Conservation (phyloP, 2,329 filamentous ascomycete species). For the Orbilia javanica region DNA sequence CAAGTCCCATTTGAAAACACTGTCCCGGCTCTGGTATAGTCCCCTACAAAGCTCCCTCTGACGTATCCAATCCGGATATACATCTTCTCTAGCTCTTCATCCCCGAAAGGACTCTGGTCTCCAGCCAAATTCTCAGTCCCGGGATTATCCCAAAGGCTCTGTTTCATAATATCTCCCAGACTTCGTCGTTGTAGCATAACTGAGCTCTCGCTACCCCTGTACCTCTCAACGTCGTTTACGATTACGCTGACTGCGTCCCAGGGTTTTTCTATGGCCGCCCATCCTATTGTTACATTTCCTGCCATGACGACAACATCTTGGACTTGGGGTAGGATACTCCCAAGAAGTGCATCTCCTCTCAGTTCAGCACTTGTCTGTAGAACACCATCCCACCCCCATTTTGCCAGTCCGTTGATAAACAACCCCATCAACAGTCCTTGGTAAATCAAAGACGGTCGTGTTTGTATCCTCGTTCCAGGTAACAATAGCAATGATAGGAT, state of each 20-base stretch:
- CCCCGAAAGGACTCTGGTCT: slow-evolving; percentile 17
- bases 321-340: slow-evolving; percentile 73
- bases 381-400: slow-evolving; percentile 92
- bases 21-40: slow-evolving; percentile 50
- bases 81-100: slow-evolving; percentile 49
- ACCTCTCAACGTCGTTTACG: slow-evolving; percentile 87
- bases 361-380: slow-evolving; percentile 83
- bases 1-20: slow-evolving; percentile 54
- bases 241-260: slow-evolving; percentile 77
- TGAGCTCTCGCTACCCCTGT: slow-evolving; percentile 68
- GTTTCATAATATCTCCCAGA: slow-evolving; percentile 38
- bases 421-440: slow-evolving; percentile 90
- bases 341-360: slow-evolving; percentile 75
- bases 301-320: slow-evolving; percentile 67
- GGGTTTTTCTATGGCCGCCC: slow-evolving; percentile 64
- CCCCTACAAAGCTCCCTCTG: slow-evolving; percentile 33
- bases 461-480: slow-evolving; percentile 89
- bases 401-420: slow-evolving; percentile 91
- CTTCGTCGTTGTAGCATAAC: slow-evolving; percentile 32
- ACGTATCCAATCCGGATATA: slow-evolving; percentile 52
- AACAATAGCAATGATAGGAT: slow-evolving; percentile 87
- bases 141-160: slow-evolving; percentile 41
- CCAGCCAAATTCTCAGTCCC: background rate
- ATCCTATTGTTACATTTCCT: slow-evolving; percentile 75
- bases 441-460: slow-evolving; percentile 83